Base-by-base conservation (phyloP, 2,329 filamentous ascomycete species). In the Samsoniella hepiali region DNA sequence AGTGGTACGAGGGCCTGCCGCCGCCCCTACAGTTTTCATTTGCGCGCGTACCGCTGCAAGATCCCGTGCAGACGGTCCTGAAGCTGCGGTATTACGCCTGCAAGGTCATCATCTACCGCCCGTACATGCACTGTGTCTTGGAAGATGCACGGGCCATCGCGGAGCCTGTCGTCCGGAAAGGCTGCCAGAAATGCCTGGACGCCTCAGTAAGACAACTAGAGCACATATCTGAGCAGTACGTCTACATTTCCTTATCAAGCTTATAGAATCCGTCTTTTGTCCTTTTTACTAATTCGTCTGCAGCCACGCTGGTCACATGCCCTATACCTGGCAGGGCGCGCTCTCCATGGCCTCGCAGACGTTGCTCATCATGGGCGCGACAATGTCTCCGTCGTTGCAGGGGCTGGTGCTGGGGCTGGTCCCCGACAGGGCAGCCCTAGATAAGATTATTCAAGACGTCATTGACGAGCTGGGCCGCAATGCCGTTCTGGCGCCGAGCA, bases 311-410 rank as follows among this genome's bases (percentile, higher is more conserved):
- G 91, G 91, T 58, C 91, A 94, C 72, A 88, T 95, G 78, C 91
- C 91, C 13, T 95, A 94, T 75, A 83, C 94, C 27, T 95, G 90
- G 88, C 91, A 94, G 78, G 91, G 91, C 22, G 90, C 91, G 9
- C 81, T 95, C 44, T 93, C 89, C 29, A 91, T 95, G 71, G 89
- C 93, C 29, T 92, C 90, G 6, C 91, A 95, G 74, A 90, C 89
- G 2, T 80, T 95, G 17, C 80, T 95, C 50, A 85, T 95, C 40
- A 94, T 95, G 91, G 91, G 90, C 7, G 90, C 91, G 17, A 92
- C 89, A 17, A 91, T 94, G 86, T 93, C 88, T 9, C 87, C 88
- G 1, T 88, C 88, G 5, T 83, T 94, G 3, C 86, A 85, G 31
- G 82, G 80, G 57, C 86, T 93, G 47, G 79, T 94, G 72, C 66